Evolutionary conservation across 805 yeast species (phyloP), one percentile per base, ranked within the genome.

Genomic region (Schwanniomyces yamadae): DNA sequence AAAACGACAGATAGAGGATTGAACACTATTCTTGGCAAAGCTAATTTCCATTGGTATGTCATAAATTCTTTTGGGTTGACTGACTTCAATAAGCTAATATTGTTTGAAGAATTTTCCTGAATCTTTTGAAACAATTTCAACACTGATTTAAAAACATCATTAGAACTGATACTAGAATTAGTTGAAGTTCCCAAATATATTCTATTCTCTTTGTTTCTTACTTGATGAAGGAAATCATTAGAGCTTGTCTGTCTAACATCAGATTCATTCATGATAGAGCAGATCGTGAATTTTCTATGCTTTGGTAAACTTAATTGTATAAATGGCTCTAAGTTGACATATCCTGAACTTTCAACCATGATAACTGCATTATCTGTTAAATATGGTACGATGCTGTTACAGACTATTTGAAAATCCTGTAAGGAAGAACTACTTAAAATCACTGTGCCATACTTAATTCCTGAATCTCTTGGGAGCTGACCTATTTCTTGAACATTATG

Each of bases 1-100:
- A 90, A 80, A 8, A 86, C 52, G 16, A 89, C 72, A 22, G 87
- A 67, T 28, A 89, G 64, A 4, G 95, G 88, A 56, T 83, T 85
- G 53, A 89, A 78, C 15, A 89, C 82, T 27, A 88, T 77, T 37
- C 78, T 73, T 6, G 95, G 87, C 36, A 88, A 71, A 1, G 95
- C 90, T 38, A 85, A 71, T 54, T 82, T 80, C 96, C 96, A 89
- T 59, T 88, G 93, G 49, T 82, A 82, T 9, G 81, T 75, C 58
- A 77, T 64, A 49, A 78, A 83, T 44, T 79, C 87, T 37, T 71
- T 61, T 30, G 78, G 66, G 45, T 72, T 66, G 39, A 68, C 60
- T 37, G 78, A 64, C 49, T 75, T 75, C 45, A 77, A 66, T 32
- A 75, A 71, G 31, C 71, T 71, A 30, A 71, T 61, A 38, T 61